Conservation (phyloP, 345 rosid species). For the Populus deltoides region DNA sequence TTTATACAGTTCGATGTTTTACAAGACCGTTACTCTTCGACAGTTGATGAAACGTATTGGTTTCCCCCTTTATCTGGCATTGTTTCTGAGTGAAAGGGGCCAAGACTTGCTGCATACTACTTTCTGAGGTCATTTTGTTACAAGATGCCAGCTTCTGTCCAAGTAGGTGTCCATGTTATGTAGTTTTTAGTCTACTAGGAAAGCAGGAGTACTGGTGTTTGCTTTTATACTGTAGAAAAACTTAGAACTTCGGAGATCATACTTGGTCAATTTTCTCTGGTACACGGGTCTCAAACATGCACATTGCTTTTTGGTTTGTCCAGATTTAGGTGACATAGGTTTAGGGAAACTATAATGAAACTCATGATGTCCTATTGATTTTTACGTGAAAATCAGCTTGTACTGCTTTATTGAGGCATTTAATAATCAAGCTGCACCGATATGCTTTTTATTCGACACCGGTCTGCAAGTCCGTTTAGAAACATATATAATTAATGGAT, state of each 20-base stretch:
- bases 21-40: background rate
- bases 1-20: background rate
- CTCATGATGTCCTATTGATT: background rate
- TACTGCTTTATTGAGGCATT: background rate
- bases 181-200: background rate
- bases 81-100: background rate
- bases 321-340: background rate
- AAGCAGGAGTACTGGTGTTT: too few relatives aligned
- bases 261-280: background rate
- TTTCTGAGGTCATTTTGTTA: background rate
- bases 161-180: background rate
- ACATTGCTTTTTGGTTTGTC: background rate
- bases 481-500: conserved; percentile 43
- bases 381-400: background rate
- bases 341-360: background rate
- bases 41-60: background rate
- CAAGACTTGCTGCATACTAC: background rate
- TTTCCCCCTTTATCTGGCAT: background rate
- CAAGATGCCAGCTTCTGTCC: background rate
- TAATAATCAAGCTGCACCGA: background rate
- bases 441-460: conserved; percentile 18
- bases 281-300: background rate
- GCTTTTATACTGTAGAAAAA: background rate
- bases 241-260: background rate
- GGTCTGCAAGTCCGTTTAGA: conserved; percentile 55